phyloP scores from a whole-genome alignment of 768 basidiomycete species.

The Rhodotorula kratochvilovae region DNA sequence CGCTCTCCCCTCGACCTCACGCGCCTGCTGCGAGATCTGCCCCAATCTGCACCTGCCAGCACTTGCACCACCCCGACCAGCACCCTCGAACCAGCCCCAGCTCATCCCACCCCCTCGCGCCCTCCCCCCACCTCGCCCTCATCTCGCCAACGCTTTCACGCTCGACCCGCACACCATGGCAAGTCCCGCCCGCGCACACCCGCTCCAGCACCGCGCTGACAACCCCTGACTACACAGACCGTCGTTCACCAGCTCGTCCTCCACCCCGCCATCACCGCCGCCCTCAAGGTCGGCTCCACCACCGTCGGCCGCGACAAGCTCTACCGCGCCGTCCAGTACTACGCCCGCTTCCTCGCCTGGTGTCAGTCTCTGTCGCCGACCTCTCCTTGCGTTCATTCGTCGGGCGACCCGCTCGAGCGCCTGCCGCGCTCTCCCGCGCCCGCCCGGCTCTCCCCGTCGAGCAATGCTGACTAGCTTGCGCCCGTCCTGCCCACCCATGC shows the following conservation, averaged over 20 bases:
- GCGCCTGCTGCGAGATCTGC: too few relatives aligned
- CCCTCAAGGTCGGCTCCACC: slow-evolving; percentile 70
- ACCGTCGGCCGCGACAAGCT: slow-evolving; percentile 91
- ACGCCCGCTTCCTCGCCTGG: slow-evolving; percentile 83
- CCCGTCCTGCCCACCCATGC: background rate
- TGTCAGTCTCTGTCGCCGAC: slow-evolving; percentile 44
- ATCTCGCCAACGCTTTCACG: background rate
- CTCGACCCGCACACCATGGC: slow-evolving; percentile 5
- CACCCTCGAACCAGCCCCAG: too few relatives aligned
- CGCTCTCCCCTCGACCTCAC: too few relatives aligned
- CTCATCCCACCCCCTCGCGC: background rate
- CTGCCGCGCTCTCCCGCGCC: too few relatives aligned
- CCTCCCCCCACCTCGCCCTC: background rate
- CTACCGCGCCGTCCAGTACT: slow-evolving; percentile 86
- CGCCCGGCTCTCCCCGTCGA: too few relatives aligned
- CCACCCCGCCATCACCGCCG: slow-evolving; percentile 72
- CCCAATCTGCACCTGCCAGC: too few relatives aligned
- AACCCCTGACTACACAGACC: slow-evolving; percentile 17
- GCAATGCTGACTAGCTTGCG: too few relatives aligned
- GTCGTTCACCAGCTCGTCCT: slow-evolving; percentile 61
- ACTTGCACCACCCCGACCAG: too few relatives aligned
- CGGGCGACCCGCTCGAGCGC: too few relatives aligned
- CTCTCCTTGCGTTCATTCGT: too few relatives aligned
- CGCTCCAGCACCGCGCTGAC: background rate
- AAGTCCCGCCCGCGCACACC: background rate